Percentiles rank a stretch among this genome's conserved stretches.
These are phyloP conservation scores for Erigeron canadensis DNA, from an alignment of 129 eudicot genomes.

Conservation along the genomic window DNA sequence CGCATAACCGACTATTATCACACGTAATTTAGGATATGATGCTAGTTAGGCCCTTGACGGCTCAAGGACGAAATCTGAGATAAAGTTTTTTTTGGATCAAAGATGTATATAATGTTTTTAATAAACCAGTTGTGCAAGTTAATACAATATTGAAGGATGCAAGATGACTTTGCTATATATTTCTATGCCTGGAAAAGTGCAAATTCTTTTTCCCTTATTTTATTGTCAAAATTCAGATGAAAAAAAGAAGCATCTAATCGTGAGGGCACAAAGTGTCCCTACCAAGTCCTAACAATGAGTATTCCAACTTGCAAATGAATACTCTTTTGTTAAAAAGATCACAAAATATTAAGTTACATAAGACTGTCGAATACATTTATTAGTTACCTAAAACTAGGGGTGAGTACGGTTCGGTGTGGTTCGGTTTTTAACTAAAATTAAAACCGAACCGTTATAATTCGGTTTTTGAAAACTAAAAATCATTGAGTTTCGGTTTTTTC, in stretches of 20 bases:
- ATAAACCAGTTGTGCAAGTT: neutral
- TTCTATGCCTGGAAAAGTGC: neutral
- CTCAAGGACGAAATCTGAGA: neutral
- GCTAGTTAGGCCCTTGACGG: no score
- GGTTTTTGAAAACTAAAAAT: no score
- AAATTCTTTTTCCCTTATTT: neutral
- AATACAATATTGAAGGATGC: neutral
- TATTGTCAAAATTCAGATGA: neutral
- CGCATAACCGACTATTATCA: no score
- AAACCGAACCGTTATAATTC: no score
- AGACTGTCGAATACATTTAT: no score
- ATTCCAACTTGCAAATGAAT: neutral
- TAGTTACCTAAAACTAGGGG: no score
- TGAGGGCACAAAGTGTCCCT: constrained; percentile 41
- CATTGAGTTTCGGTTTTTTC: no score
- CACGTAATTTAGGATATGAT: no score
- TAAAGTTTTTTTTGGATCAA: neutral
- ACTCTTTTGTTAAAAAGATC: no score
- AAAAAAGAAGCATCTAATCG: constrained; percentile 27
- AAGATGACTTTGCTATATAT: neutral
- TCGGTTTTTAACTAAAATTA: no score
- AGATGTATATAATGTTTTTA: neutral
- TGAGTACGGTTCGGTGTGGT: no score
- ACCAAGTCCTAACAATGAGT: neutral
- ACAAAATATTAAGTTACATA: no score